Base-by-base conservation (phyloP, 2,329 filamentous ascomycete species). In the Fusarium guadeloupense region DNA sequence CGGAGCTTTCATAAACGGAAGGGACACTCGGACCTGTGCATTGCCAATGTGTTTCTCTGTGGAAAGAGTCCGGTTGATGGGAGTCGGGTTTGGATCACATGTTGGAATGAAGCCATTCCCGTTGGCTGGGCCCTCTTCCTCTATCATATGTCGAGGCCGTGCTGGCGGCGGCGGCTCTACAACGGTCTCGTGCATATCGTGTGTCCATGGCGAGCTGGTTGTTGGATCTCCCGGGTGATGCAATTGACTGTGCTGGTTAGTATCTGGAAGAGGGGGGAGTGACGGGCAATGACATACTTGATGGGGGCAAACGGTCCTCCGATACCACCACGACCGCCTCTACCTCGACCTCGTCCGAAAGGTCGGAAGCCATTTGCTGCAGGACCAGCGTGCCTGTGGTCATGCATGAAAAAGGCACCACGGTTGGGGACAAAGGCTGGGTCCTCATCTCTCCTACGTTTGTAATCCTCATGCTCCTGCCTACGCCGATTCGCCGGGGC, bases 321-420 rank as follows among this genome's bases (percentile, higher is more conserved):
- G 67, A 84, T 83, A 69, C 76, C 85, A 77, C 86, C 86, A 56
- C 86, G 80, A 42, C 83, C 80, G 54, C 84, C 83, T 70, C 85
- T 78, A 43, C 87, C 91, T 75, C 85, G 81, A 64, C 86, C 88
- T 75, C 89, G 83, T 26, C 85, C 85, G 74, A 89, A 90, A 12
- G 88, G 85, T 53, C 90, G 83, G 76, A 94, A 92, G 47, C 90
- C 90, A 76, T 93, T 94, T 47, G 88, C 85, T 64, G 88, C 86
- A 38, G 89, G 85, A n/a, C 89, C 89, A 51, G 90, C 86, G 68
- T 92, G 89, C 60, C 92, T 86, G 71, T 95, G 92, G 74, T 98
- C 95, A 76, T 98, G 94, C 86, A 98, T 93, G 80, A 97, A 98
- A 81, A 98, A 98, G 60, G 91, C 89, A 55, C 95, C 95, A 65